Base-by-base conservation (phyloP, 2,329 filamentous ascomycete species). In the Diplodia scrobiculata region DNA sequence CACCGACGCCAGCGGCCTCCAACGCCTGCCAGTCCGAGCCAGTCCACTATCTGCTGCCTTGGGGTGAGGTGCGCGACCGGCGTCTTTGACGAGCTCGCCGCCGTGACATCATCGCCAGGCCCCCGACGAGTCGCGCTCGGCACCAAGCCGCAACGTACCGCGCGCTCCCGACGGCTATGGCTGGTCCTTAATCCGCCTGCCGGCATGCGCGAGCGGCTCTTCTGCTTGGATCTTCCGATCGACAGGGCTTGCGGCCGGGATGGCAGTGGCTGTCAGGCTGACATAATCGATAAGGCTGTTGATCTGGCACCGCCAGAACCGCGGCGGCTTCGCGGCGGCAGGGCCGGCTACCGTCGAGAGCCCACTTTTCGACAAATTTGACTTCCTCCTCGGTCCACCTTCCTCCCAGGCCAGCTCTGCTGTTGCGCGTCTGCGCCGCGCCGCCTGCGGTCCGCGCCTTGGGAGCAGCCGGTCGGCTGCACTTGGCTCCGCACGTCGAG, bases 201-300 rank as follows among this genome's bases (percentile, higher is more conserved):
- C 47, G 48, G 60, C 59, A 21, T 25, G 60, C 34, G 48, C 13
- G 27, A 34, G 19, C 41, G 25, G 52, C 63, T 65, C 63, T 55
- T 47, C n/a, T 32, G 52, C 38, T 41, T 19, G n/a, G 53, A 66
- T 66, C 64, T 55, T 60, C 64, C 59, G 64, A 66, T 66, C 64
- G 54, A 59, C 64, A 66, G 53, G 64, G 54, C 53, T 45, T 29
- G 45, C 41, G 41, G 38, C 32, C 52, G 52, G 52, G 32, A 58
- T 45, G 54, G 36, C 19, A 29, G 29, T 32, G 48, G 48, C 48
- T 27, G 9, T 21, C n/a, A 14, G 50, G 62, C 62, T 65, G 62
- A 55, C 62, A 55, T 55, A 65, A 59, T 19, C 53, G 53, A 21
- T 59, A 66, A 52, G 64, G 53, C 54, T 50, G 45, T 19, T 58